Conservation (phyloP, 192 early-diverging fungal genomes). For the Entomortierella beljakovae region DNA sequence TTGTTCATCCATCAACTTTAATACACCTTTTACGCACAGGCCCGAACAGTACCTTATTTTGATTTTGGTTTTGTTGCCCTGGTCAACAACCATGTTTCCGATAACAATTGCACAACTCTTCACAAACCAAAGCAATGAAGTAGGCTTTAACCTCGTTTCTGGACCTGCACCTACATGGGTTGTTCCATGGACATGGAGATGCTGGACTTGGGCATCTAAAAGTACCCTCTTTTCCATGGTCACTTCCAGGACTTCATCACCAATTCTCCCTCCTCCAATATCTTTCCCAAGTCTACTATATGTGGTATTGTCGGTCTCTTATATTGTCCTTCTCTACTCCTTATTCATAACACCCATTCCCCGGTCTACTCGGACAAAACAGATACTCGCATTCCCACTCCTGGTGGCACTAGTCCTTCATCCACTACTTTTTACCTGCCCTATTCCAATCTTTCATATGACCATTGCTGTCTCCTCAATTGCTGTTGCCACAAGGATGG, state of each 20-base stretch:
- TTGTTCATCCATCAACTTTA: no score
- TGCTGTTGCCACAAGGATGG: slow-evolving; percentile 13
- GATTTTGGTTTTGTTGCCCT: neutral
- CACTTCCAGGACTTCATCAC: neutral
- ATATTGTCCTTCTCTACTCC: slow-evolving; percentile 8
- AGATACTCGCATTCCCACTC: slow-evolving; percentile 16
- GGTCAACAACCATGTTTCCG: neutral
- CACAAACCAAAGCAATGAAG: neutral
- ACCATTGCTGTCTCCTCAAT: slow-evolving; percentile 12
- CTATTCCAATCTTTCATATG: slow-evolving; percentile 4
- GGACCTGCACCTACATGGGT: neutral
- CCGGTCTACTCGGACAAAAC: slow-evolving; percentile 15
- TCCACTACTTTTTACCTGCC: slow-evolving; percentile 24
- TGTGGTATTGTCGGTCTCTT: neutral
- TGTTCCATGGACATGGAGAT: neutral
- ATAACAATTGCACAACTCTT: neutral
- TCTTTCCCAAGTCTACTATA: slow-evolving; percentile 10
- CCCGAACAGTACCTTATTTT: no score
- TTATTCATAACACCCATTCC: slow-evolving; percentile 18
- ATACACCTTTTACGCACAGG: no score
- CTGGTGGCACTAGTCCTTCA: slow-evolving; percentile 1
- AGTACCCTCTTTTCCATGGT: slow-evolving; percentile 11
- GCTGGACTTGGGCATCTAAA: neutral
- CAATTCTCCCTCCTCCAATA: neutral
- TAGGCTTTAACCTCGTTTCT: no score